Base-by-base conservation (phyloP, 1,139 yeast species). In the Arxiozyma bovina region DNA sequence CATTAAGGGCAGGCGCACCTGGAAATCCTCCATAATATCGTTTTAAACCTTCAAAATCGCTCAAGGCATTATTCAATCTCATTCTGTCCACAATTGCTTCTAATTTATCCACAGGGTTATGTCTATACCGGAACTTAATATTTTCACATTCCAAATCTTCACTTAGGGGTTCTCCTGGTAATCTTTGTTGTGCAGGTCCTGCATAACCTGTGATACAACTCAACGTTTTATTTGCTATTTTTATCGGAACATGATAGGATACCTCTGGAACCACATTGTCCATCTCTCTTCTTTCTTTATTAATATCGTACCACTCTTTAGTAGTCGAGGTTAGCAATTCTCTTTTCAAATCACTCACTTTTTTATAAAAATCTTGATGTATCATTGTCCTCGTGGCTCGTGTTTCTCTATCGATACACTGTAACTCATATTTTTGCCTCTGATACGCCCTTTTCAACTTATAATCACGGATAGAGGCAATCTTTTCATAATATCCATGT, bases 271-370 rank as follows among this genome's bases (percentile, higher is more conserved):
- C 90, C 50, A 85, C 69, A 61, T 83, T 81, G 68, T 91, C 98
- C 81, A 90, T 78, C 54, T 83, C 83, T 60, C 96, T 79, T 61
- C 98, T 77, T 69, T 93, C 99, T 63, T 85, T 82, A 70, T 91
- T 91, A 64, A 91, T 87, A 61, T 87, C 85, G 72, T 93, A 93
- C 98, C 99, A 93, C 61, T 82, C 78, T 50, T 87, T 81, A 1
- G 98, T 91, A 5, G 96, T 87, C 21, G 81, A 78, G 55, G 81
- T 77, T 53, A 93, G 77, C 75, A 89, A 76, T 42, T 76, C 74
- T 55, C 79, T 78, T 59, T 91, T 85, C 50, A 79, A 70, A 65
- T 90, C 96, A 64, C 84, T 82, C 50, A 81, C 74, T 58, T 81
- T 79, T 63, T 85, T 86, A 67, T 81, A 72, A 68, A 81, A 90